Base-by-base conservation (phyloP, 306 rosid species). In the Pyrus communis region DNA sequence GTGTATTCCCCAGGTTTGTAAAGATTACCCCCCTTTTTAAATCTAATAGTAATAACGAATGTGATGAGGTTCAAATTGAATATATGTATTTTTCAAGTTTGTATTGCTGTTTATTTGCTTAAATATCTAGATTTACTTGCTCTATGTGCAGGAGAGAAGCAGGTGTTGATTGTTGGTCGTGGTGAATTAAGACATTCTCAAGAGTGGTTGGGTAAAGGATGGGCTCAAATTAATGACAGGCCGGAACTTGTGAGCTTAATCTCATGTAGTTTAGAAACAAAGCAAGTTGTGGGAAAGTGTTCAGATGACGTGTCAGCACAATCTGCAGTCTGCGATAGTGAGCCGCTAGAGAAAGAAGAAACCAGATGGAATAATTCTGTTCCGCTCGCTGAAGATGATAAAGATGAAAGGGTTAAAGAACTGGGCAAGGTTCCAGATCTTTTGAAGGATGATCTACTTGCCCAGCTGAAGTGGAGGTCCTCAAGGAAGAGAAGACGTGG, bases 1-100 rank as follows among this genome's bases (percentile, higher is more conserved):
- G 88, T 94, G 64, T 89, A 86, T 88, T 92, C 89, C 71, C 96
- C 95, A 85, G 98, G 98, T 94, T 62, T 19, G 77, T 9, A 65
- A 14, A 43, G 0, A 11, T 27, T 75, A 28, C 4, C 3, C 17
- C 19, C 5, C 30, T 28, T 51, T 61, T 23, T 1, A 38, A 52
- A 18, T 68, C 54, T 49, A 23, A 11, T 59, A 17, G 59, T 43
- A n/a, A 18, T 17, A 42, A 15, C 0, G 5, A 17, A 59, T 9
- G 25, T 22, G 2, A 35, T 49, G 3, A 42, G 21, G 14, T 14
- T 17, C 11, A 18, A 1, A 69, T 17, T 49, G 55, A 49, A 14
- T 14, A 15, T 55, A 30, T 27, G 21, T 66, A 43, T 11, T 67
- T 4, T 11, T 0, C 2, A 2, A 1, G 12, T 71, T 38, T 19